These are phyloP conservation scores for Inga laurina DNA, from an alignment of 306 rosid species.

Conservation along the genomic window DNA sequence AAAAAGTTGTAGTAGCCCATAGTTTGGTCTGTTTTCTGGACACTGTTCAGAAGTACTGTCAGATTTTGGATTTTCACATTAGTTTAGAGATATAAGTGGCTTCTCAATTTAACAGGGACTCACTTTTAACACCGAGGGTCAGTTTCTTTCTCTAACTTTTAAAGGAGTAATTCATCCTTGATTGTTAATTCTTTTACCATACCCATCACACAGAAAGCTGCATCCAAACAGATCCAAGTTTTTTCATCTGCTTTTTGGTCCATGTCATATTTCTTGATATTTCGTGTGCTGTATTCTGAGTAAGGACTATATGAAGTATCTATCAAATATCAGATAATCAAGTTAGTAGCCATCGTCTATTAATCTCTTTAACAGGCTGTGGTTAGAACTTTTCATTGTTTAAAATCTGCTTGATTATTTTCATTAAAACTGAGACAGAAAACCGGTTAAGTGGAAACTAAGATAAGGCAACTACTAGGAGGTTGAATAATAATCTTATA, in stretches of 20 bases:
- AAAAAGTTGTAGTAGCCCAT: not conserved
- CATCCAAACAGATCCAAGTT: not conserved
- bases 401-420: not conserved
- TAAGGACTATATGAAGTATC: not conserved
- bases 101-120: constrained; percentile 3
- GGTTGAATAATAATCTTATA: not conserved
- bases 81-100: not conserved
- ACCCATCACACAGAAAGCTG: not conserved
- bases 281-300: not conserved
- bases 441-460: not conserved
- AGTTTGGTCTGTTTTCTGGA: not conserved
- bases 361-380: not conserved
- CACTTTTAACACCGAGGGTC: not conserved
- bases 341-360: not conserved
- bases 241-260: not conserved
- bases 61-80: constrained; percentile 15
- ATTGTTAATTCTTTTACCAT: not conserved
- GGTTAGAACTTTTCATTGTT: not conserved
- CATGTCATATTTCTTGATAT: not conserved
- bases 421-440: not conserved
- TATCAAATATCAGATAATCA: not conserved
- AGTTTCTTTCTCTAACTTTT: not conserved
- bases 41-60: not conserved
- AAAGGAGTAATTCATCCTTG: not conserved
- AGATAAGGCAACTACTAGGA: not conserved